Conservation (phyloP, 768 basidiomycete genomes). For the Kwoniella heveanensis region DNA sequence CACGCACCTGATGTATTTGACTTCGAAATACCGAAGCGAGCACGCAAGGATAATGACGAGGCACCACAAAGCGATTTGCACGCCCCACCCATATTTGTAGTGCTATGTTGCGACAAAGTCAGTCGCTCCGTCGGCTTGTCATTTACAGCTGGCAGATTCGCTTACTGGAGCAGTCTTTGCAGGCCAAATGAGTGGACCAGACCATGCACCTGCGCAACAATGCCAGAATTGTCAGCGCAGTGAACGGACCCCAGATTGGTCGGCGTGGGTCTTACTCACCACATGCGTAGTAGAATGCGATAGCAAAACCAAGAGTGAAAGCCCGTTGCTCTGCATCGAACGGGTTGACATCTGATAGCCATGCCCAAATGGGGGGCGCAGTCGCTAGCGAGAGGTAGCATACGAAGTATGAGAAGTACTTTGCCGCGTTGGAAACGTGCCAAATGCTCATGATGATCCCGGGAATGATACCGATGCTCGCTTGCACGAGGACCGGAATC, state of each 20-base stretch:
- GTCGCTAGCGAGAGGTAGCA: slow-evolving; percentile 43
- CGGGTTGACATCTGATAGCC: slow-evolving; percentile 49
- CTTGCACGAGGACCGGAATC: not conserved
- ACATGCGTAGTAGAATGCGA: slow-evolving; percentile 48
- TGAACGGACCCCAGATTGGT: no score
- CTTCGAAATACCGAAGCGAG: slow-evolving; percentile 37
- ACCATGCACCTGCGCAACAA: slow-evolving; percentile 35
- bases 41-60: slow-evolving; percentile 37
- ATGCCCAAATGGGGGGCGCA: slow-evolving; percentile 48
- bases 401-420: slow-evolving; percentile 49
- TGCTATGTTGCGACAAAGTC: slow-evolving; percentile 21
- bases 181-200: slow-evolving; percentile 49
- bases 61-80: slow-evolving; percentile 44
- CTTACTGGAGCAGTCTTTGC: slow-evolving; percentile 35
- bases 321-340: slow-evolving; percentile 50
- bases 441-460: slow-evolving; percentile 51
- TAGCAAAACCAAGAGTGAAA: slow-evolving; percentile 46
- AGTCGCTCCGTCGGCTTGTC: no score
- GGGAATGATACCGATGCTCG: slow-evolving; percentile 38
- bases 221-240: no score
- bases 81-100: slow-evolving; percentile 44
- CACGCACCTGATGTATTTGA: slow-evolving; percentile 38
- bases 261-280: slow-evolving; percentile 27
- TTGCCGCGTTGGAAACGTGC: slow-evolving; percentile 44
- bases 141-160: not conserved